Evolutionary conservation across 805 yeast species (phyloP).

Genomic region (Kodamaea restingae): DNA sequence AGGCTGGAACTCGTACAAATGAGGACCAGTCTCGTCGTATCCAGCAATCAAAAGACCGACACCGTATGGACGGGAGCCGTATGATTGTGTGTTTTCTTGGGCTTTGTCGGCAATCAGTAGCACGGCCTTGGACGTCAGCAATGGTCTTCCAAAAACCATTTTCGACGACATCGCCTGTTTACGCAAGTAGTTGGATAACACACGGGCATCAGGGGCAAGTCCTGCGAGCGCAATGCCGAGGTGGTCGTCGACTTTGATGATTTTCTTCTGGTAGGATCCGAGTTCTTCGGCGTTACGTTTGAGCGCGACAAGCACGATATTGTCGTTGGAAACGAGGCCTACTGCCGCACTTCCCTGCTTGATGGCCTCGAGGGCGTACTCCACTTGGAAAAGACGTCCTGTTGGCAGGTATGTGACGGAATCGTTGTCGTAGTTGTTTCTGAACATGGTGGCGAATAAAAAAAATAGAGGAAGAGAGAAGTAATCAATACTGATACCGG

Average conservation of each 20-base stretch:
- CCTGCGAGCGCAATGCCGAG: constrained; percentile 96
- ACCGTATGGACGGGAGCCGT: constrained; percentile 97
- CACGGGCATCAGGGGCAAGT: constrained; percentile 96
- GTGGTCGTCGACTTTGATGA: constrained; percentile 88
- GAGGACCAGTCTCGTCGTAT: constrained; percentile 90
- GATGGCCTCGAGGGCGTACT: constrained; percentile 90
- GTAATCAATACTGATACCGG: not conserved
- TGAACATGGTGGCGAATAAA: constrained; percentile 49
- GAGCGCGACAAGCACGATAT: constrained; percentile 89
- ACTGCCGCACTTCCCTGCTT: constrained; percentile 98
- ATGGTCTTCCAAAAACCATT: constrained; percentile 80
- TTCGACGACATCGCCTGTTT: constrained; percentile 87
- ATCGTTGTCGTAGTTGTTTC: constrained; percentile 98
- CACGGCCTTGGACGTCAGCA: constrained; percentile 80
- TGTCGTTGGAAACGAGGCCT: constrained; percentile 79
- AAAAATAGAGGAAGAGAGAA: not conserved
- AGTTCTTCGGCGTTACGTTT: constrained; percentile 96
- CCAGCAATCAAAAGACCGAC: constrained; percentile 92
- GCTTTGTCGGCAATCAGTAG: constrained; percentile 92
- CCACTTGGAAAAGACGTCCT: constrained; percentile 84
- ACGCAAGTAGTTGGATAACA: constrained; percentile 81
- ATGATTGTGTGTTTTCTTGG: constrained; percentile 91
- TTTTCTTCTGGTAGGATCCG: constrained; percentile 93
- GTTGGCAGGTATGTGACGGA: constrained; percentile 97
- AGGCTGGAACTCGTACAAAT: constrained; percentile 91